A percentile compares a stretch with the other conserved stretches of the same genome.
These are phyloP conservation scores for Euclidium syriacum DNA, from an alignment of 345 rosid species.

Conservation along the genomic window DNA sequence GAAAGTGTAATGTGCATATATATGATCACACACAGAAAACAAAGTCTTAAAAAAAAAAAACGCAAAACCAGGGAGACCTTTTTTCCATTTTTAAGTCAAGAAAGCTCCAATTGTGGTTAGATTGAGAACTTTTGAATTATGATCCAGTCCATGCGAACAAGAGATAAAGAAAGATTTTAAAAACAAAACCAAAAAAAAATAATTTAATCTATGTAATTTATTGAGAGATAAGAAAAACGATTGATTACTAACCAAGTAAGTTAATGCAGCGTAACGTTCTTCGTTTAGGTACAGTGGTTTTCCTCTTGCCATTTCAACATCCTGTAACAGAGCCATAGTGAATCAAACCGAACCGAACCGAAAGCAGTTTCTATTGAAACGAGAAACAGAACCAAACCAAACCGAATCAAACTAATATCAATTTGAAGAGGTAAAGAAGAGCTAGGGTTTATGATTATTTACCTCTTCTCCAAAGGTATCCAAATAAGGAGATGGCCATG, in stretches of 20 bases:
- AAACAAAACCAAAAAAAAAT: too few relatives aligned
- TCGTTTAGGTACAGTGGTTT: slow-evolving; percentile 85
- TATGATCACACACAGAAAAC: slow-evolving; percentile 1
- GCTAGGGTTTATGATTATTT: too few relatives aligned
- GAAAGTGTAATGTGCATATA: background rate
- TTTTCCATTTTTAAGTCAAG: slow-evolving; percentile 27
- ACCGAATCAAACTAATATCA: background rate
- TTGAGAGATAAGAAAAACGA: background rate
- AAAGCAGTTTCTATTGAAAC: too few relatives aligned
- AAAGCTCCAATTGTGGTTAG: slow-evolving; percentile 65
- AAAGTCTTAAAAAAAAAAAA: background rate
- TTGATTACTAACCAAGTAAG: slow-evolving; percentile 68
- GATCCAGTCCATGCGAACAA: slow-evolving; percentile 92
- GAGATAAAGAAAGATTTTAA: slow-evolving; percentile 2
- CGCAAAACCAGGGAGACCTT: too few relatives aligned
- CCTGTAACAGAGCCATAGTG: too few relatives aligned
- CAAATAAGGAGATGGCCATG: slow-evolving; percentile 93
- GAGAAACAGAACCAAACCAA: background rate
- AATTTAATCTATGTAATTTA: too few relatives aligned
- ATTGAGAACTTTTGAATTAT: slow-evolving; percentile 68
- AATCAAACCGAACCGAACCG: too few relatives aligned
- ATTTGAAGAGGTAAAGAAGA: too few relatives aligned
- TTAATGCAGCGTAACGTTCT: slow-evolving; percentile 90
- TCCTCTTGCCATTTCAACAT: slow-evolving; percentile 64
- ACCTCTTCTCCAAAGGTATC: slow-evolving; percentile 99